Conservation (phyloP, 768 basidiomycete species). For the Sarcodon aspratus region DNA sequence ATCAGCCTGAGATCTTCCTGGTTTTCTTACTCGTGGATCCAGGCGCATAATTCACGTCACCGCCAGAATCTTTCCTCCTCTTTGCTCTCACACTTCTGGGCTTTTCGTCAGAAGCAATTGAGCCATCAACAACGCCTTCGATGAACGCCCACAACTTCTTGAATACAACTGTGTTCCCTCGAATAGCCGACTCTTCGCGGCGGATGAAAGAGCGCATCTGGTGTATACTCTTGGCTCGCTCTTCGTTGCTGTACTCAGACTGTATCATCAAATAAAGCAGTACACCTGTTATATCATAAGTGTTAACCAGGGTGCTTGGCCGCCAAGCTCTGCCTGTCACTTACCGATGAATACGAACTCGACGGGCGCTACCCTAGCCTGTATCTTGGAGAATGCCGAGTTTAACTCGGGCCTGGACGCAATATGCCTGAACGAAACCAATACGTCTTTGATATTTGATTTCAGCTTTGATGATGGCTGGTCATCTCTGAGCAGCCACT, state of each 20-base stretch:
- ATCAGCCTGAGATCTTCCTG: no score
- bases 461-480: constrained; percentile 39
- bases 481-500: constrained; percentile 22
- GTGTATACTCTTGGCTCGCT: constrained; percentile 44
- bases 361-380: constrained; percentile 54
- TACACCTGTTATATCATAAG: constrained; percentile 36
- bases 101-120: no score
- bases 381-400: constrained; percentile 40
- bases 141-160: constrained; percentile 50
- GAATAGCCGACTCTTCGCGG: constrained; percentile 47
- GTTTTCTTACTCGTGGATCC: no score
- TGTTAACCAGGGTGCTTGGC: constrained; percentile 1
- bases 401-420: constrained; percentile 29
- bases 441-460: constrained; percentile 35
- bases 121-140: constrained; percentile 19
- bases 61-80: no score
- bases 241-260: constrained; percentile 23
- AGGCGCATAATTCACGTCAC: no score
- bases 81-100: no score
- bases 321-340: constrained; percentile 7
- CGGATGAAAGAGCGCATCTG: constrained; percentile 47
- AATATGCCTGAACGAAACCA: constrained; percentile 44
- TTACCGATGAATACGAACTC: constrained; percentile 77
- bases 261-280: constrained; percentile 43
- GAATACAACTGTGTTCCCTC: constrained; percentile 45